Evolutionary conservation across 768 basidiomycete genomes (phyloP).

Genomic region (Termitomyces sp.): DNA sequence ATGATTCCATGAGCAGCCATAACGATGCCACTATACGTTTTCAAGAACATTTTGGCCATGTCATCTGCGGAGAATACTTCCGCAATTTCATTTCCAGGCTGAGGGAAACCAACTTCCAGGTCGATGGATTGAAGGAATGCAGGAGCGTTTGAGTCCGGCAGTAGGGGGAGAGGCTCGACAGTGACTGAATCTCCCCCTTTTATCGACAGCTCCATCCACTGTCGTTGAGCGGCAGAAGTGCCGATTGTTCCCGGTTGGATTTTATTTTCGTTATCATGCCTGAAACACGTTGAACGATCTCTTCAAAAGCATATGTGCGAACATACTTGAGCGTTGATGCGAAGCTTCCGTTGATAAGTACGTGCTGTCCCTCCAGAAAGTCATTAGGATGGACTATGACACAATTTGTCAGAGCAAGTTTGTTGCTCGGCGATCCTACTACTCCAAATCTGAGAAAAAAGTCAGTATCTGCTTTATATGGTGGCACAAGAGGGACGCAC

Average conservation of each 20-base stretch:
- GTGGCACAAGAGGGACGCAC: conserved; percentile 10
- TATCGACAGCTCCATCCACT: conserved; percentile 86
- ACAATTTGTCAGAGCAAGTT: conserved; percentile 75
- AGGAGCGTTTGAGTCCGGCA: conserved; percentile 43
- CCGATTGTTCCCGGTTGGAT: conserved; percentile 67
- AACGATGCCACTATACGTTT: conserved; percentile 67
- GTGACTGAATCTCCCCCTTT: conserved; percentile 75
- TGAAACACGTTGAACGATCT: conserved; percentile 20
- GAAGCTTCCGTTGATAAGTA: conserved; percentile 66
- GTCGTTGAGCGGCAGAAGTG: conserved; percentile 72
- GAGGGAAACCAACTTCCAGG: conserved; percentile 67
- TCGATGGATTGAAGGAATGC: conserved; percentile 75
- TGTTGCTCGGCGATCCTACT: conserved; percentile 43
- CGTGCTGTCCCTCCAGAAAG: conserved; percentile 68
- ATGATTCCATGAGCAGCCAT: conserved; percentile 65
- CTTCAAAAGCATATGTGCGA: not conserved
- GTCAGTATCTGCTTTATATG: conserved; percentile 4
- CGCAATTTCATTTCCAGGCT: conserved; percentile 43
- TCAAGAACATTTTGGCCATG: conserved; percentile 67
- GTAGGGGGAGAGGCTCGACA: conserved; percentile 55
- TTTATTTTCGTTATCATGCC: conserved; percentile 74
- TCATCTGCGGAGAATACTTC: conserved; percentile 88
- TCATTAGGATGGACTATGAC: conserved; percentile 76
- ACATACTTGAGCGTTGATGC: conserved; percentile 69
- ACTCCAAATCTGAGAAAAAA: conserved; percentile 42